Evolutionary conservation across 2,329 filamentous ascomycete species (phyloP).

Genomic region (Ophiostoma australiae): DNA sequence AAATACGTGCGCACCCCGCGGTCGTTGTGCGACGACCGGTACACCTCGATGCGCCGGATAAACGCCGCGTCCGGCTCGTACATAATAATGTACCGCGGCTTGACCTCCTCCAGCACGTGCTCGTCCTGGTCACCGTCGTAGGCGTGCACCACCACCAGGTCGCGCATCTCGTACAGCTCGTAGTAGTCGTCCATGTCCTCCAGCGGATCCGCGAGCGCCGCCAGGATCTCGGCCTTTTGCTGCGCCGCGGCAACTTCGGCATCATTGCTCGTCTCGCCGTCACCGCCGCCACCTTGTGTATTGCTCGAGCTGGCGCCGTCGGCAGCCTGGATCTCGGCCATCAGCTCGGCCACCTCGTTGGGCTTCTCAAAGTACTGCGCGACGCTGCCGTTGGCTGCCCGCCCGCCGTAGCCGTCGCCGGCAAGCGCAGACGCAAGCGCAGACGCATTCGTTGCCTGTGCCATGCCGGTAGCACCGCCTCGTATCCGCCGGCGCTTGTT

Average conservation of each 20-base stretch:
- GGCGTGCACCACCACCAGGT: slow-evolving; percentile 82
- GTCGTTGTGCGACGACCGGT: slow-evolving; percentile 87
- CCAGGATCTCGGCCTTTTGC: slow-evolving; percentile 68
- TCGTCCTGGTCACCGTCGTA: slow-evolving; percentile 97
- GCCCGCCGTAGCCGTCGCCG: slow-evolving; percentile 36
- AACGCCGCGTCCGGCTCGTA: slow-evolving; percentile 95
- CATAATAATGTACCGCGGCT: slow-evolving; percentile 95
- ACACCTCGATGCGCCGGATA: slow-evolving; percentile 90
- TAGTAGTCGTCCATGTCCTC: slow-evolving; percentile 92
- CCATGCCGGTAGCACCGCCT: slow-evolving; percentile 62
- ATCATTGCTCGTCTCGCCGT: slow-evolving; percentile 52
- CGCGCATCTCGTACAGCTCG: slow-evolving; percentile 84
- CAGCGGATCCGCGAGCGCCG: slow-evolving; percentile 60
- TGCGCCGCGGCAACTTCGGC: slow-evolving; percentile 31
- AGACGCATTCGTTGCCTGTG: slow-evolving; percentile 38
- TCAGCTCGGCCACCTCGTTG: slow-evolving; percentile 71
- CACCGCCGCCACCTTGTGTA: slow-evolving; percentile 36
- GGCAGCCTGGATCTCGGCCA: slow-evolving; percentile 78
- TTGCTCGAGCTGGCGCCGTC: slow-evolving; percentile 44
- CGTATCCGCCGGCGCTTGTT: slow-evolving; percentile 84
- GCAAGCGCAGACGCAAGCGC: slow-evolving; percentile 9
- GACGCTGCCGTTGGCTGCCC: slow-evolving; percentile 69
- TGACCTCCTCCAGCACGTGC: slow-evolving; percentile 89
- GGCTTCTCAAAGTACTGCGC: slow-evolving; percentile 77
- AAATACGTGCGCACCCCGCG: slow-evolving; percentile 91